A percentile compares a stretch with the other conserved stretches of the same genome.
These are phyloP conservation scores for Alectoria sarmentosa DNA, from an alignment of 495 filamentous ascomycete genomes.

Conservation along the genomic window DNA sequence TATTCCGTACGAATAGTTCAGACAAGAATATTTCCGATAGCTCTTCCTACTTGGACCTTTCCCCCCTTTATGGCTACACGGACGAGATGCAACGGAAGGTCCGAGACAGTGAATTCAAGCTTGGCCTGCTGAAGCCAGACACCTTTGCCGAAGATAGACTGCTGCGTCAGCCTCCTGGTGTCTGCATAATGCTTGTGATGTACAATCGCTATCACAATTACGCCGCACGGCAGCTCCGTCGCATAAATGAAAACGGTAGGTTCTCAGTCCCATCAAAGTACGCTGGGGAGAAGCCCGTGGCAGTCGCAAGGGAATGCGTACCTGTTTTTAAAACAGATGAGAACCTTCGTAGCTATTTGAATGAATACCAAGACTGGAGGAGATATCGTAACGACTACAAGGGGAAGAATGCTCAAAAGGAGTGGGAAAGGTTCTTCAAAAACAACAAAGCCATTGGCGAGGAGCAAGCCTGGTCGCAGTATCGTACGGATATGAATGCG, in stretches of 20 bases:
- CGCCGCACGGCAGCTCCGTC: conserved; percentile 29
- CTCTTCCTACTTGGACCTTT: conserved; percentile 51
- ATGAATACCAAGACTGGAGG: conserved; percentile 1
- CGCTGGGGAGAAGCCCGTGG: not conserved
- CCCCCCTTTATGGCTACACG: conserved; percentile 47
- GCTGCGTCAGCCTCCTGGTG: conserved; percentile 42
- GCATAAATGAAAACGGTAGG: conserved; percentile 38
- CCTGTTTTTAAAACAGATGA: conserved; percentile 1
- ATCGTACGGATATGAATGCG: not conserved
- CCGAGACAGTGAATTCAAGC: conserved; percentile 33
- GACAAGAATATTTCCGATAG: conserved; percentile 42
- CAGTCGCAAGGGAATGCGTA: conserved; percentile 8
- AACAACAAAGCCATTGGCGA: not conserved
- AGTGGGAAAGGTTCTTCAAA: not conserved
- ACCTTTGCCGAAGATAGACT: conserved; percentile 44
- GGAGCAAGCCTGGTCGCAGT: not conserved
- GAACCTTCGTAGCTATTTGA: not conserved
- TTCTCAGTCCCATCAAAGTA: conserved; percentile 25
- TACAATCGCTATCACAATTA: conserved; percentile 41
- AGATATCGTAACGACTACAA: conserved; percentile 1
- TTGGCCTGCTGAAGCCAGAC: conserved; percentile 49
- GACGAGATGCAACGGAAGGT: conserved; percentile 41
- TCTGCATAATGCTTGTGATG: conserved; percentile 38
- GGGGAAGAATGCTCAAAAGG: not conserved
- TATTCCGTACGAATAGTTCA: conserved; percentile 41